phyloP scores from a whole-genome alignment of 306 rosid genomes.

The Glycyrrhiza uralensis region DNA sequence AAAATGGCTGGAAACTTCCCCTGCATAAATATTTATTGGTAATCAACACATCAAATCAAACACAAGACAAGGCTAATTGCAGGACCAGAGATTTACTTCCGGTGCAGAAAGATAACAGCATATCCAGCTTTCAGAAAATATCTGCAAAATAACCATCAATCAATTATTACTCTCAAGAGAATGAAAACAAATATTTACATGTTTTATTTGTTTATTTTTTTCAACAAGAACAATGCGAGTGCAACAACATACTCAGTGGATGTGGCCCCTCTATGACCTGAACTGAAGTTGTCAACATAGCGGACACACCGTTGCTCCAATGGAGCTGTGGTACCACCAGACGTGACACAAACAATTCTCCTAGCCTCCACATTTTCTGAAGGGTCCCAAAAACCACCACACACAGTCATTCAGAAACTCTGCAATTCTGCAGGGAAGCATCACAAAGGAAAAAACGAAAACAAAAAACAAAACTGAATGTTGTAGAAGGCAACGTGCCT shows the following conservation, averaged over 20 bases:
- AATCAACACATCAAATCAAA: not conserved
- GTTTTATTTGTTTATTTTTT: not conserved
- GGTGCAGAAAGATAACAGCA: slow-evolving; percentile 77
- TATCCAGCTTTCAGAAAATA: slow-evolving; percentile 88
- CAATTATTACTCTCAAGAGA: slow-evolving; percentile 5
- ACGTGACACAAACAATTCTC: slow-evolving; percentile 82
- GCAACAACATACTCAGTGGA: slow-evolving; percentile 77
- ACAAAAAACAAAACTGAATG: not conserved
- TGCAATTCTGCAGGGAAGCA: not conserved
- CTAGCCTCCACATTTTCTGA: slow-evolving; percentile 48
- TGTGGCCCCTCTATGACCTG: slow-evolving; percentile 96
- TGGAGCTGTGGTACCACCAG: slow-evolving; percentile 98
- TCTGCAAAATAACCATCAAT: slow-evolving; percentile 46
- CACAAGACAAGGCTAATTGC: not conserved
- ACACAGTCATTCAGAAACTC: slow-evolving; percentile 5
- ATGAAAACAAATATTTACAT: not conserved
- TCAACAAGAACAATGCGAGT: not conserved
- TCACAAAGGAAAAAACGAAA: not conserved
- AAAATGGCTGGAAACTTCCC: slow-evolving; percentile 88
- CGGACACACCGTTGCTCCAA: slow-evolving; percentile 89
- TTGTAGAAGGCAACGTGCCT: slow-evolving; percentile 38
- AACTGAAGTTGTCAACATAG: slow-evolving; percentile 92
- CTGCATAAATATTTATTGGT: slow-evolving; percentile 38
- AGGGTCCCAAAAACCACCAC: slow-evolving; percentile 17
- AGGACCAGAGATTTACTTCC: slow-evolving; percentile 47